Evolutionary conservation across 495 filamentous ascomycete species (phyloP), one percentile per base, ranked within the genome.

Genomic region (Daldinia concentrica): DNA sequence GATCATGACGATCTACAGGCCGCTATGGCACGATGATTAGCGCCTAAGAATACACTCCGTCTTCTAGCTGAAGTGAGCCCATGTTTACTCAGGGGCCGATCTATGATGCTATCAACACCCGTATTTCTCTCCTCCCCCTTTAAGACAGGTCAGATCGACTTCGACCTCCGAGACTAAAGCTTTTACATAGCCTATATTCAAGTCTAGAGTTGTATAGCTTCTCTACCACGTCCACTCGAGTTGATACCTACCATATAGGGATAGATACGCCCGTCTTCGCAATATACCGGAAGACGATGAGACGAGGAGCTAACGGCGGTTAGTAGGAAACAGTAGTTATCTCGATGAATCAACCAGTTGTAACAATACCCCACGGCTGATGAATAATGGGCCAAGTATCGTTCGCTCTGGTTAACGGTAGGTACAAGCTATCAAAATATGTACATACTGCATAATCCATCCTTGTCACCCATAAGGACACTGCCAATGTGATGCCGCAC

Each of bases 1-100:
- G 12, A 52, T 58, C 50, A 62, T 61, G 17, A 64, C 54, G 55
- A 65, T 62, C 65, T 66, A 65, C 24, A 61, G 50, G 50, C 22
- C 41, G 26, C 32, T 19, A 65, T 69, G 50, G 65, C 65, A 57
- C 64, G 64, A 67, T 56, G 0, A 39, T 30, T 64, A 29, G 51
- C n/a, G 34, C 34, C 55, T 14, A 45, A 62, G 19, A 30, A 30
- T 55, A 2, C 17, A 22, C 32, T 45, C 14, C n/a, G 26, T 37
- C 26, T 30, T 39, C 29, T 50, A 48, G 5, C 9, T 19, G 2
- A 62, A 43, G 26, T 26, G 26, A 66, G 3, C 51, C 43, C 55
- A 43, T 36, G 17, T 7, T 36, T 48, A 2, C 36, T 57, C 54
- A 59, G 63, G 62, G 69, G 51, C 14, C 45, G 36, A 26, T 50